Base-by-base conservation (phyloP, 2,329 filamentous ascomycete species). In the Endoconidiophora polonica region DNA sequence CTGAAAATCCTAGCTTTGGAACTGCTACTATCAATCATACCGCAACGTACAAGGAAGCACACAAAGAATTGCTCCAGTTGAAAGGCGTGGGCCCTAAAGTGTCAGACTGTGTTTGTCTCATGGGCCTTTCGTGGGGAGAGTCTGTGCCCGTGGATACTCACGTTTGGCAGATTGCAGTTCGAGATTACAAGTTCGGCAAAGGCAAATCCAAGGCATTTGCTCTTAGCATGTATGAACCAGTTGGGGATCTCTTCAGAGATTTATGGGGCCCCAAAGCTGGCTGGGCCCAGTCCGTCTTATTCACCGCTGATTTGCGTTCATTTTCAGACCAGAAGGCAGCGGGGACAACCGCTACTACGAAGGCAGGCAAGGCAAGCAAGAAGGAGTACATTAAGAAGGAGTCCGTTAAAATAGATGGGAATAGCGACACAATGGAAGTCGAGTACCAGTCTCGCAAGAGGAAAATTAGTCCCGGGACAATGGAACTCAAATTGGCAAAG, bases 241-340 rank as follows among this genome's bases (percentile, higher is more conserved):
- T 98, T 12, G 91, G 84, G 0, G 84, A 94, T 55, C 83, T 93
- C 58, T 98, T 98, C 59, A 76, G 91, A 50, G 72, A 72, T 37
- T 71, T 96, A 0, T 98, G 93, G 91, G 91, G 91, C 0, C 76
- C 82, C 52, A 85, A 96, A 58, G 91, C 91, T 1, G 91, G 91
- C 1, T 98, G 93, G 93, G 91, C 93, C 7, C 91, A 98, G 66
- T 94, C 86, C 2, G 91, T 98, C 6, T 70, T 98, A 10, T 98
- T 98, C 60, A 94, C 91, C 0, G 93, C 91, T 0, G 88, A 98
- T 60, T 64, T 98, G 51, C 83, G 78, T 59, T 77, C 85, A 0
- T 96, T 96, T 59, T 81, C 87, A 0, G 82, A 85, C 56, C 72
- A 74, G 43, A 66, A 53, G 38, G 40, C 47, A 10, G 37, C 49